These are phyloP conservation scores for Ulota crispa DNA, from an alignment of 225 moss, liverwort and hornwort genomes.

Conservation along the genomic window DNA sequence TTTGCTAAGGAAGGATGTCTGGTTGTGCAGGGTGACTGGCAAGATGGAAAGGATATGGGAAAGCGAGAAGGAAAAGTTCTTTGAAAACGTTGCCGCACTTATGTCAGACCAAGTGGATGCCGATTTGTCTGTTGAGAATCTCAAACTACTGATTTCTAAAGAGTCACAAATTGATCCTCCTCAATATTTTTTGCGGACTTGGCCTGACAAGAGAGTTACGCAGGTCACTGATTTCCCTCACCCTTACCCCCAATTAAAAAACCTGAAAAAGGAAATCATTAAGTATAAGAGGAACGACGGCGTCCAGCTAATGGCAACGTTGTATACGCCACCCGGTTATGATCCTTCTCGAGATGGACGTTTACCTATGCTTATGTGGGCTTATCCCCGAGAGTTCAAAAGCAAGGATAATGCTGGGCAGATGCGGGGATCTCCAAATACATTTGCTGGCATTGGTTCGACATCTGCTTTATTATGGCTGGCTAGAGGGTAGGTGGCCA, in stretches of 20 bases:
- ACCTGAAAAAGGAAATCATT: conserved; percentile 83
- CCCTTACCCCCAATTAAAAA: conserved; percentile 87
- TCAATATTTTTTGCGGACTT: conserved; percentile 79
- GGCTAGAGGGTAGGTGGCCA: conserved; percentile 68
- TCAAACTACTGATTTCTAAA: conserved; percentile 80
- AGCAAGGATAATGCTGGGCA: conserved; percentile 94
- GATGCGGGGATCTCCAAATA: conserved; percentile 88
- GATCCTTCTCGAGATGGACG: conserved; percentile 73
- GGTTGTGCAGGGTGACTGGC: conserved; percentile 62
- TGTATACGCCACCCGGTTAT: conserved; percentile 84
- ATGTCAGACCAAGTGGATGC: conserved; percentile 94
- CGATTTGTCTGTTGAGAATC: conserved; percentile 66
- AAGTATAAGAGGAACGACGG: conserved; percentile 85
- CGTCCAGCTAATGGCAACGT: conserved; percentile 92
- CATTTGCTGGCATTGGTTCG: conserved; percentile 95
- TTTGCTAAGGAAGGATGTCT: conserved; percentile 15
- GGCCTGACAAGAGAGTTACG: conserved; percentile 70
- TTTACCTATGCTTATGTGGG: conserved; percentile 88
- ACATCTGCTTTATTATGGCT: conserved; percentile 93
- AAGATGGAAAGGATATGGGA: conserved; percentile 81
- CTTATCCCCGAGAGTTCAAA: conserved; percentile 98
- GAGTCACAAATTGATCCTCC: conserved; percentile 94
- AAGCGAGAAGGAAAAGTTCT: conserved; percentile 84
- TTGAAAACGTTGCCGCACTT: conserved; percentile 82
- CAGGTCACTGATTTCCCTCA: conserved; percentile 92